phyloP scores from a whole-genome alignment of 2,329 filamentous ascomycete genomes.

The Iodosphaeria phyllophila region DNA sequence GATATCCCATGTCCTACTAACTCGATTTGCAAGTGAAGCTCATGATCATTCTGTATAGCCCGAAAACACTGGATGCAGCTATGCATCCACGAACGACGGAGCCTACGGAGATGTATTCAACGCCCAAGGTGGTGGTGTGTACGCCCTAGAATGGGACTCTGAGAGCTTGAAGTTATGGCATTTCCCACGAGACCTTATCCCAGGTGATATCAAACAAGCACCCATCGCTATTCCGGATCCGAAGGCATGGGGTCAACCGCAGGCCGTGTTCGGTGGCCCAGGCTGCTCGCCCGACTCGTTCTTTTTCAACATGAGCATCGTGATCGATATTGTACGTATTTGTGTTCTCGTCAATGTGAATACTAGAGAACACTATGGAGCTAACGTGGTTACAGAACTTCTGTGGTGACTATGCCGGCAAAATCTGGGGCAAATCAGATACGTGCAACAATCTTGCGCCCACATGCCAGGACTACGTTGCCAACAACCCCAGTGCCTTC shows the following conservation, averaged over 20 bases:
- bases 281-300: slow-evolving; percentile 45
- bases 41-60: slow-evolving; percentile 14
- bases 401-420: slow-evolving; percentile 56
- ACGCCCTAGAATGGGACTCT: slow-evolving; percentile 52
- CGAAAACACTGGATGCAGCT: slow-evolving; percentile 28
- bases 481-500: slow-evolving; percentile 23
- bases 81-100: slow-evolving; percentile 19
- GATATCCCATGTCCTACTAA: neutral
- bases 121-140: slow-evolving; percentile 44
- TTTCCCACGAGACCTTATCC: slow-evolving; percentile 48
- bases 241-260: slow-evolving; percentile 45
- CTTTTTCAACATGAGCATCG: slow-evolving; percentile 52
- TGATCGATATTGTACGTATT: slow-evolving; percentile 41
- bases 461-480: slow-evolving; percentile 27
- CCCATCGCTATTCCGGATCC: slow-evolving; percentile 37
- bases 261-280: slow-evolving; percentile 46
- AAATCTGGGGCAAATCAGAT: slow-evolving; percentile 20
- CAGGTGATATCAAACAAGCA: slow-evolving; percentile 39
- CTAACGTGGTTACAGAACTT: slow-evolving; percentile 31
- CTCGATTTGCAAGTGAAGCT: neutral
- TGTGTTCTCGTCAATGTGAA: neutral
- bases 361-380: slow-evolving; percentile 1
- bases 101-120: slow-evolving; percentile 51
- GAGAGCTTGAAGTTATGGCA: slow-evolving; percentile 57
- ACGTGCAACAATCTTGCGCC: slow-evolving; percentile 20